Evolutionary conservation across 2,329 filamentous ascomycete genomes (phyloP).

Genomic region (Fusarium concolor): DNA sequence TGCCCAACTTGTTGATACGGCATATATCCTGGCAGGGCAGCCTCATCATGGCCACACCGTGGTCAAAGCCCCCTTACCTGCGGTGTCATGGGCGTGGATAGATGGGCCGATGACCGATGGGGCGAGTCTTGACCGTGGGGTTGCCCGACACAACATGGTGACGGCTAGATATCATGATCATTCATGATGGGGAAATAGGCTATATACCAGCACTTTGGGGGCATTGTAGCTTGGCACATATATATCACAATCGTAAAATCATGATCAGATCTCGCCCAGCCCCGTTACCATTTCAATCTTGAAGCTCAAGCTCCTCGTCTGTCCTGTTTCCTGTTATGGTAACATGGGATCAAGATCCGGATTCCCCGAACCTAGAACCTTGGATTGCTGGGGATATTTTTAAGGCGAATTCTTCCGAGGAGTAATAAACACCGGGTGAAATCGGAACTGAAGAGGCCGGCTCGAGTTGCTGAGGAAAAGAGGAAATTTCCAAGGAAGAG

Average conservation of each 20-base stretch:
- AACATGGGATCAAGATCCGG: conserved; percentile 18
- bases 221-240: conserved; percentile 5
- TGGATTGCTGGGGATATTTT: conserved; percentile 11
- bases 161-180: conserved; percentile 36
- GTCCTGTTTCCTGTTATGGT: conserved; percentile 22
- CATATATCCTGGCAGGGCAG: conserved; percentile 32
- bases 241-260: background rate
- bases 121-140: conserved; percentile 43
- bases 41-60: conserved; percentile 45
- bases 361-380: conserved; percentile 25
- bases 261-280: conserved; percentile 13
- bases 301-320: conserved; percentile 1
- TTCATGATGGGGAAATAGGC: conserved; percentile 19
- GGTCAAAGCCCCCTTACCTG: conserved; percentile 40
- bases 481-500: conserved; percentile 12
- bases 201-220: conserved; percentile 15
- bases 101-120: conserved; percentile 46
- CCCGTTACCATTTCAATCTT: background rate
- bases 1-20: conserved; percentile 27
- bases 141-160: conserved; percentile 42
- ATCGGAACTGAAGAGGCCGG: conserved; percentile 8
- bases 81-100: conserved; percentile 44
- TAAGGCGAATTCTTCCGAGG: conserved; percentile 18
- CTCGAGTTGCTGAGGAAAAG: conserved; percentile 16
- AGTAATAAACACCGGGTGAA: conserved; percentile 7